Base-by-base conservation (phyloP, 148 eudicot species). In the Salicornia ramosissima region DNA sequence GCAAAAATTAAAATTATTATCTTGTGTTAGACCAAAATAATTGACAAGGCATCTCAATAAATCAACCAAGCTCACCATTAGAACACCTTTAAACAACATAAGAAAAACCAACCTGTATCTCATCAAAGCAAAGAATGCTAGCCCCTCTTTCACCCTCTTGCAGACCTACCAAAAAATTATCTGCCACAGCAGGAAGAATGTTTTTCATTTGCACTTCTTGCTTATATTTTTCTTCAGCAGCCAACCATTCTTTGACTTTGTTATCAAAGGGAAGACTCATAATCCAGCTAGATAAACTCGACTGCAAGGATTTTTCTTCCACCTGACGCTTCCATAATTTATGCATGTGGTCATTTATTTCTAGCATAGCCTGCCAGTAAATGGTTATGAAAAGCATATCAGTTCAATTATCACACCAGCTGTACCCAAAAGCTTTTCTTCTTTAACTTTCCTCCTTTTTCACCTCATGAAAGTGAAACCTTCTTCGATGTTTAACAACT, bases 381-480 rank as follows among this genome's bases (percentile, higher is more conserved):
- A 69, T 42, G 54, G 56, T 28, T 51, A 68, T 43, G 46, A 64
- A 53, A 69, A 45, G 62, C 21, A 53, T 36, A 31, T 53, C 69
- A 68, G 64, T 36, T 34, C 29, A 58, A 10, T 54, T 3, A 53
- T 55, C 22, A 22, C 49, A 51, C 40, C 3, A 10, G 39, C 19
- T 54, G 40, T 47, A 63, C 42, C 22, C 67, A 34, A 39, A 28
- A 16, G 33, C 64, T 19, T 42, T 55, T 54, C 55, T 63, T 51
- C 47, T 26, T 28, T 39, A 36, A 55, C 62, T 54, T 73, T 65
- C 14, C 40, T 4, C 47, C 3, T 53, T 28, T 63, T 40, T 83
- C 57, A 71, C 98, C 95, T 93, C 95, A 51, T 93, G 92, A 86
- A 93, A 93, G 85, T 93, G 98, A 79, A 87, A 83, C 82, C 98